These are phyloP conservation scores for Moringa oleifera DNA, from an alignment of 345 rosid genomes.

Conservation along the genomic window DNA sequence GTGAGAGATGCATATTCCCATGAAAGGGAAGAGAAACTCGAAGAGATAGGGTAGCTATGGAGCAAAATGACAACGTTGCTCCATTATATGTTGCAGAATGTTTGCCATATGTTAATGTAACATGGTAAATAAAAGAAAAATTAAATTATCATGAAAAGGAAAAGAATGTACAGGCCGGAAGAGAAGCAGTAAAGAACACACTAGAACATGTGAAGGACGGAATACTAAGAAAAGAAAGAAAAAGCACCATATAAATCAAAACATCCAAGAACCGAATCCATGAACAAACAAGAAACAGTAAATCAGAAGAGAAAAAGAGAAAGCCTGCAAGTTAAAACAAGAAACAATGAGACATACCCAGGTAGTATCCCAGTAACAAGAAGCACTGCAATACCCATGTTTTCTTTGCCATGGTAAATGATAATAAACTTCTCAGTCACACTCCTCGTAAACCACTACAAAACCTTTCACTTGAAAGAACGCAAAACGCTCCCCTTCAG, in stretches of 20 bases:
- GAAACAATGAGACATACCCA: slow-evolving; percentile 25
- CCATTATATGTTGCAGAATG: not conserved
- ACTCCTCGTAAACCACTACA: no score
- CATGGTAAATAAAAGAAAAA: no score
- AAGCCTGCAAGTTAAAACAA: not conserved
- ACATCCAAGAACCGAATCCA: not conserved
- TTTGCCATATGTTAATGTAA: no score
- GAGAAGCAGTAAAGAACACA: no score
- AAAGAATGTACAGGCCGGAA: no score
- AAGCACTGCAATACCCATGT: slow-evolving; percentile 16
- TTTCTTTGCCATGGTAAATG: slow-evolving; percentile 17
- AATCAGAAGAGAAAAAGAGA: not conserved
- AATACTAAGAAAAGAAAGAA: not conserved
- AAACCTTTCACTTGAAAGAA: no score
- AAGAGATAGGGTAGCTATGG: no score
- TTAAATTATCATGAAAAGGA: no score
- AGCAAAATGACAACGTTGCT: not conserved
- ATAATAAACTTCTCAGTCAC: not conserved
- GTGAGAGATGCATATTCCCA: no score
- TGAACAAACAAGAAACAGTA: not conserved
- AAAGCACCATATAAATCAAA: not conserved
- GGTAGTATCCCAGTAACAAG: slow-evolving; percentile 21
- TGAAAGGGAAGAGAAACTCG: no score
- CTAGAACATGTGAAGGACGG: no score
- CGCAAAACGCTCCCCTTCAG: no score